Conservation (phyloP, 805 yeast genomes). For the Nakazawaea peltata region DNA sequence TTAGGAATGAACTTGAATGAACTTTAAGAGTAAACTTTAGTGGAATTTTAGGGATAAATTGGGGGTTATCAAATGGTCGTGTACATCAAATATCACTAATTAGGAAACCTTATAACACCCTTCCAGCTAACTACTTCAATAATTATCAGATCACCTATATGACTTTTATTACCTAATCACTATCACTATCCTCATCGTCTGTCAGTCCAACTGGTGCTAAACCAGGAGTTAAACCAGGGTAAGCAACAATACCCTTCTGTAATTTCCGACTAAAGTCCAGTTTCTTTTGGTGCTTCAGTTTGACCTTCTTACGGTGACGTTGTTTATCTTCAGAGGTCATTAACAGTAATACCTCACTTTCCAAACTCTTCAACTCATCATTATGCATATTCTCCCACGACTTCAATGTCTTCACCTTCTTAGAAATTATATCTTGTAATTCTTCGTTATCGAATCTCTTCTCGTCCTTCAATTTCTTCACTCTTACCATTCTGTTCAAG, state of each 20-base stretch:
- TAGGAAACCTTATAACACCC: too few species aligned
- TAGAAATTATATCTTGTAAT: slow-evolving; percentile 25
- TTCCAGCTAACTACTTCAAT: too few species aligned
- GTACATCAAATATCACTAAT: too few species aligned
- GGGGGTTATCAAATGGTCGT: too few species aligned
- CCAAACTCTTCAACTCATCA: slow-evolving; percentile 33
- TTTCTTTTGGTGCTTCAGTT: slow-evolving; percentile 21
- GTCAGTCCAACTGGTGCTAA: slow-evolving; percentile 72
- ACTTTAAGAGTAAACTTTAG: too few species aligned
- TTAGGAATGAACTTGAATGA: too few species aligned
- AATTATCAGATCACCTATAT: too few species aligned
- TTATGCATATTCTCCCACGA: slow-evolving; percentile 31
- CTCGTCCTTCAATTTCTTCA: slow-evolving; percentile 26
- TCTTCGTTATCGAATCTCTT: slow-evolving; percentile 34
- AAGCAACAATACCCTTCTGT: slow-evolving; percentile 33
- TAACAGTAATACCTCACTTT: slow-evolving; percentile 33
- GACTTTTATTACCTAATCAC: too few species aligned
- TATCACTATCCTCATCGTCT: slow-evolving; percentile 31
- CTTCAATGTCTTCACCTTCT: slow-evolving; percentile 28
- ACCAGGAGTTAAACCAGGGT: slow-evolving; percentile 76
- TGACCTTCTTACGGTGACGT: slow-evolving; percentile 23
- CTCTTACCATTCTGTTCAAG: slow-evolving; percentile 27
- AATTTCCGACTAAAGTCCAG: slow-evolving; percentile 31
- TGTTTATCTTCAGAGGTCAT: slow-evolving; percentile 30
- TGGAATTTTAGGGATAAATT: too few species aligned